A percentile compares a stretch with the other conserved stretches of the same genome.
Conservation (phyloP, 1,284 basidiomycete genomes). For the Cutaneotrichosporon cavernicola region DNA sequence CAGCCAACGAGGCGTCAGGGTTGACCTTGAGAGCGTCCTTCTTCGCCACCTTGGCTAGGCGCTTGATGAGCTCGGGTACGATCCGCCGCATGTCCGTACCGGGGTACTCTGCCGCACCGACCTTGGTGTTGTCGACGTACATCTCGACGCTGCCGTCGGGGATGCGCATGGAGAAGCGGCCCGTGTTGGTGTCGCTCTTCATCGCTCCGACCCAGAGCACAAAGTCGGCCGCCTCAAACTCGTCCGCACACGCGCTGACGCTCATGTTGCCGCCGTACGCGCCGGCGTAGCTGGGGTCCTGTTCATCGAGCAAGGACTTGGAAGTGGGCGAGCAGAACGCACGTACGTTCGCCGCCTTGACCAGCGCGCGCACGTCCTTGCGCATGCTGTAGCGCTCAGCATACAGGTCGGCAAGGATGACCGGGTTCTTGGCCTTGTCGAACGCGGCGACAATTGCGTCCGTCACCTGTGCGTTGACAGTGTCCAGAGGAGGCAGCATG, state of each 20-base stretch:
- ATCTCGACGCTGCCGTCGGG: slow-evolving; percentile 65
- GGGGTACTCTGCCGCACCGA: slow-evolving; percentile 57
- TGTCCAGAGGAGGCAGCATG: slow-evolving; percentile 6
- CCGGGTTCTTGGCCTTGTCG: slow-evolving; percentile 64
- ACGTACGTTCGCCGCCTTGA: slow-evolving; percentile 66
- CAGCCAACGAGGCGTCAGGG: slow-evolving; percentile 31
- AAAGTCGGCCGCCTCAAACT: slow-evolving; percentile 77
- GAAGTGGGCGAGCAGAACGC: slow-evolving; percentile 70
- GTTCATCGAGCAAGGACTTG: slow-evolving; percentile 78
- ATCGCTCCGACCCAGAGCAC: slow-evolving; percentile 80
- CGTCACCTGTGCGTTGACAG: slow-evolving; percentile 66
- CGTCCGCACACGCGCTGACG: slow-evolving; percentile 67
- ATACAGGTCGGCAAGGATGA: slow-evolving; percentile 86
- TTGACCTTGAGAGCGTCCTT: slow-evolving; percentile 33
- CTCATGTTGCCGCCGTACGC: slow-evolving; percentile 78
- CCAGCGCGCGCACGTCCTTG: slow-evolving; percentile 67
- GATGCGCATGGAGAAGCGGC: slow-evolving; percentile 55
- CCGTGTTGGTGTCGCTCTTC: slow-evolving; percentile 79
- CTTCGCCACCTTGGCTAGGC: slow-evolving; percentile 40
- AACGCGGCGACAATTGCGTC: slow-evolving; percentile 68
- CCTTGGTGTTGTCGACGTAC: slow-evolving; percentile 73
- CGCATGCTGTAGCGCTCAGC: slow-evolving; percentile 74
- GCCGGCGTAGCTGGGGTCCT: slow-evolving; percentile 77
- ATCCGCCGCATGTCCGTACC: slow-evolving; percentile 55
- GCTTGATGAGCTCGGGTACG: slow-evolving; percentile 50